Conservation (phyloP, 768 basidiomycete species). For the Dioszegia hungarica region DNA sequence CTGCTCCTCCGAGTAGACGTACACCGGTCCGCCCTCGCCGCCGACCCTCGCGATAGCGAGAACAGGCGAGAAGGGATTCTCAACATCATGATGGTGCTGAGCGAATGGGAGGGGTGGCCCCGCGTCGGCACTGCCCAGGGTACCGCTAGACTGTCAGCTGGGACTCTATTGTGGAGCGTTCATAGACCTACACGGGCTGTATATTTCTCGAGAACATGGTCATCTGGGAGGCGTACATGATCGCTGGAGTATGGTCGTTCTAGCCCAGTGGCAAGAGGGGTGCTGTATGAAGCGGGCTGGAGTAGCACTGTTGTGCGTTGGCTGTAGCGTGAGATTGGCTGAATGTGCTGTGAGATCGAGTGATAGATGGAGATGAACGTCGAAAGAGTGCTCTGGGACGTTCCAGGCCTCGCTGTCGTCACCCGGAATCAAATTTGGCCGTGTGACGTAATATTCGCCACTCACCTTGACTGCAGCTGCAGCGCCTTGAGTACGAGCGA, state of each 20-base stretch:
- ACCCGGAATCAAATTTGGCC: not conserved
- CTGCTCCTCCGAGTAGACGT: constrained; percentile 34
- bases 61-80: constrained; percentile 21
- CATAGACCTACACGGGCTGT: constrained; percentile 35
- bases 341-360: too few species aligned
- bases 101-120: constrained; percentile 38
- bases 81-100: constrained; percentile 21
- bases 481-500: too few species aligned
- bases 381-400: not conserved
- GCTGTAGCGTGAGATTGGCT: not conserved
- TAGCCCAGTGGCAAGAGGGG: not conserved
- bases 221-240: constrained; percentile 22
- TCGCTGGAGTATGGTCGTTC: constrained; percentile 1
- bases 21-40: constrained; percentile 40
- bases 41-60: constrained; percentile 42
- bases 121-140: constrained; percentile 33
- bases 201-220: constrained; percentile 28
- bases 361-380: not conserved
- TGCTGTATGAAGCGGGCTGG: not conserved
- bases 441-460: not conserved
- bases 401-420: too few species aligned
- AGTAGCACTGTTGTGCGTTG: not conserved
- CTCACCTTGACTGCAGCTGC: too few species aligned
- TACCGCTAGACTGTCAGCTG: constrained; percentile 20
- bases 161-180: not conserved